These are phyloP conservation scores for Trifolium dubium DNA, from an alignment of 306 rosid genomes.

Conservation along the genomic window DNA sequence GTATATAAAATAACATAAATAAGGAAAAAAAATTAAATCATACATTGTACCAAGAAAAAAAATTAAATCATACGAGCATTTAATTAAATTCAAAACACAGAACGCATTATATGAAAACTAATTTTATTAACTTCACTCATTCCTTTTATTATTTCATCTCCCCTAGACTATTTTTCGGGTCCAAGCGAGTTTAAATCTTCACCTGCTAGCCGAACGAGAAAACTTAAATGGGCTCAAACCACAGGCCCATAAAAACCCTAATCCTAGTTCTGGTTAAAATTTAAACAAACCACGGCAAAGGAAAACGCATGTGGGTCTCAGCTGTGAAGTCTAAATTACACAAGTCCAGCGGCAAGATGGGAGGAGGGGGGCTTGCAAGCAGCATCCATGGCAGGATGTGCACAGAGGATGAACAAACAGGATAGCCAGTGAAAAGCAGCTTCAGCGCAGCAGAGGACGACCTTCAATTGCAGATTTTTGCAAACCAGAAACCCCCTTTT, in stretches of 20 bases:
- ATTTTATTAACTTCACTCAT: neutral
- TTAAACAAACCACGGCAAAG: neutral
- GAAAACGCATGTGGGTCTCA: neutral
- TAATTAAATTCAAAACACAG: conserved; percentile 8
- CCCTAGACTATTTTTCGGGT: neutral
- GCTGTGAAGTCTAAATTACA: neutral
- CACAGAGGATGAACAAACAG: neutral
- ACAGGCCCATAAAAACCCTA: conserved; percentile 23
- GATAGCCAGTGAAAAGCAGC: neutral
- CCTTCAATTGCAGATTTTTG: neutral
- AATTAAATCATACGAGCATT: neutral
- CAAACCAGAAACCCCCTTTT: neutral
- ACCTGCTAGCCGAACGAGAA: neutral
- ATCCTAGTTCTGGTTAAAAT: neutral
- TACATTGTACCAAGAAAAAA: neutral
- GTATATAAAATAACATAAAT: conserved; percentile 1
- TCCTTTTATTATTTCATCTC: conserved; percentile 9
- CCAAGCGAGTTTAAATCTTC: neutral
- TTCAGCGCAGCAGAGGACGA: neutral
- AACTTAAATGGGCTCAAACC: conserved; percentile 18
- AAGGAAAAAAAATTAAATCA: neutral
- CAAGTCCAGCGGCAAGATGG: neutral
- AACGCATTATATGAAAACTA: neutral
- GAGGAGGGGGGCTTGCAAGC: neutral
- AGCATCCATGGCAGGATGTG: neutral